Evolutionary conservation across 768 basidiomycete species (phyloP), one percentile per base, ranked within the genome.

Genomic region (Boletus barrowsii): DNA sequence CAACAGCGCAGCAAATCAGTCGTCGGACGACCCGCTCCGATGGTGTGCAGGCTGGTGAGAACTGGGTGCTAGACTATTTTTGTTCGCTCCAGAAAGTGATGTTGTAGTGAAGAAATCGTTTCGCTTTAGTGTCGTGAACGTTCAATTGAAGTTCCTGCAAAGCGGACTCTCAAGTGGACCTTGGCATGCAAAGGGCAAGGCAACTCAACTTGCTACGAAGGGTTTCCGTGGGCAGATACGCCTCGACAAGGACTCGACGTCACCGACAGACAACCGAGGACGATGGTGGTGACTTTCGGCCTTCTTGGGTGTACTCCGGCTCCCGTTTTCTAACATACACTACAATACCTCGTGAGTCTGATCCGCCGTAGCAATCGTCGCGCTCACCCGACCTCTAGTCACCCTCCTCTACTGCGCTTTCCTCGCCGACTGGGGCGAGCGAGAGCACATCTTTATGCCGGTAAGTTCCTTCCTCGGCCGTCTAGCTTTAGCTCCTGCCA

Each of bases 381-480:
- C 10, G 17, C 49, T 56, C 40, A 67, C 33, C 0, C 47, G 37
- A 26, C n/a, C 14, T 55, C 41, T 58, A 88, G 86, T 73, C 22
- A 71, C 78, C n/a, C 64, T 75, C 15, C 37, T 82, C 4, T 88
- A 88, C 57, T 77, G 77, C 3, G 72, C 84, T 20, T 84, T 88
- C 64, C 68, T 83, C 52, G 79, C 81, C 47, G 84, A 88, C 65
- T 88, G 81, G 67, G 86, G 86, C 4, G 82, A 85, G n/a, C 73
- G 75, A 44, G 86, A 88, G 22, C 86, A 88, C 65, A 82, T 87
- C 26, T 88, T 86, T 67, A 79, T 77, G 67, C 82, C 83, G 22
- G 86, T 87, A 57, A 65, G 83, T 75, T 33, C 54, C 40, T 42
- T 48, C 42, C 30, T 41, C 36, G n/a, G 17, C 29, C 39, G 33